A percentile compares a stretch with the other conserved stretches of the same genome.
Conservation (phyloP, 352 stramenopile genomes). For the Globisporangium uncinulatum region DNA sequence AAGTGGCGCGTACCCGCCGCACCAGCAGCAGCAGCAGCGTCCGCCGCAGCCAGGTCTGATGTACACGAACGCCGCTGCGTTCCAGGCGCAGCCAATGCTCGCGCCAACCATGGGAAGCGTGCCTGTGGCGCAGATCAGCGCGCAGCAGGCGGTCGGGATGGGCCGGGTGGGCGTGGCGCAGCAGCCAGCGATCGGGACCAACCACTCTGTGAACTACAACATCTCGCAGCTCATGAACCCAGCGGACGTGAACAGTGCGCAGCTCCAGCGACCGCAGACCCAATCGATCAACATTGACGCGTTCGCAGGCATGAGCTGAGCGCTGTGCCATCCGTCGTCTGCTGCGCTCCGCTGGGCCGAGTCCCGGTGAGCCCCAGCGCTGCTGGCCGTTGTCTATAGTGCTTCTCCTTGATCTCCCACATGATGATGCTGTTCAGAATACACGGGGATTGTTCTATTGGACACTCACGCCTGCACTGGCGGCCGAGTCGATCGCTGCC, state of each 20-base stretch:
- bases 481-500: too few species aligned
- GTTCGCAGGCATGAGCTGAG: conserved; percentile 51
- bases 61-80: conserved; percentile 13
- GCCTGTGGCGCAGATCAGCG: conserved; percentile 2
- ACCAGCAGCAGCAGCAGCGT: conserved; percentile 19
- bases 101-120: conserved; percentile 9
- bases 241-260: conserved; percentile 43
- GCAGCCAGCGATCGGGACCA: not conserved
- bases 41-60: conserved; percentile 13
- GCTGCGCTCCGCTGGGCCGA: too few species aligned
- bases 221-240: conserved; percentile 84
- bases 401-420: too few species aligned
- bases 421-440: too few species aligned
- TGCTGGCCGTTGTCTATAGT: too few species aligned
- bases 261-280: conserved; percentile 23
- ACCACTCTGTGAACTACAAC: conserved; percentile 67
- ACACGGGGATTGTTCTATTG: not conserved
- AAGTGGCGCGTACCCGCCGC: conserved; percentile 13
- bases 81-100: conserved; percentile 26
- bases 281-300: conserved; percentile 84
- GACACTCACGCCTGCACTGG: not conserved
- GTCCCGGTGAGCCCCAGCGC: too few species aligned
- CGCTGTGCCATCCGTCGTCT: not conserved
- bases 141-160: conserved; percentile 17
- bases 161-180: not conserved